phyloP scores from a whole-genome alignment of 2,329 filamentous ascomycete genomes.

The Pseudogymnoascus sp. region DNA sequence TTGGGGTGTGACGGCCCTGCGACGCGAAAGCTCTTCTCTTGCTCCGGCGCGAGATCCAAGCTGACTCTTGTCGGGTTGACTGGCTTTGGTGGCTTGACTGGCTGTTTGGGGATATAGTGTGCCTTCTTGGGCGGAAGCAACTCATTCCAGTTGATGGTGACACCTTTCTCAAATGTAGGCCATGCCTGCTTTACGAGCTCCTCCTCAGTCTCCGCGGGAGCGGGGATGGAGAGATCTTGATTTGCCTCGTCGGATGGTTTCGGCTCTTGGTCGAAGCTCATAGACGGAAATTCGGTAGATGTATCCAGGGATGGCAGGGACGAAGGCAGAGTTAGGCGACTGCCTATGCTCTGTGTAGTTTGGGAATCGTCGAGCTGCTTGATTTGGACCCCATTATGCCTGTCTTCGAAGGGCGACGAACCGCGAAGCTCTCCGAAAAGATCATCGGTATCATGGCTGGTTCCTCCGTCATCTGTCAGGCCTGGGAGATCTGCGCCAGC shows the following conservation, averaged over 20 bases:
- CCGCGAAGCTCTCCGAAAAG: conserved; percentile 55
- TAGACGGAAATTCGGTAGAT: conserved; percentile 25
- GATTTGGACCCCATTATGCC: conserved; percentile 23
- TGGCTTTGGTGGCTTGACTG: conserved; percentile 69
- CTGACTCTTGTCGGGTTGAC: conserved; percentile 81
- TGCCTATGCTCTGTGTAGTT: conserved; percentile 13
- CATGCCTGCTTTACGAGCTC: conserved; percentile 74
- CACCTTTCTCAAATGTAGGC: conserved; percentile 69
- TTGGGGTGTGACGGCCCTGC: conserved; percentile 46
- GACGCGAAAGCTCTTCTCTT: conserved; percentile 79
- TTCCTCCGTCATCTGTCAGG: conserved; percentile 49
- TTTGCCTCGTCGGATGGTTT: conserved; percentile 33
- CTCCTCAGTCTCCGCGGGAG: conserved; percentile 62
- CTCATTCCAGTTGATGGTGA: conserved; percentile 70
- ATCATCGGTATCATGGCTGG: conserved; percentile 52
- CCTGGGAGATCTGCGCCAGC: conserved; percentile 21
- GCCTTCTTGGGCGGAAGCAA: conserved; percentile 76
- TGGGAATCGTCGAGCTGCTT: conserved; percentile 21
- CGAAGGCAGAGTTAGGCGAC: conserved; percentile 16
- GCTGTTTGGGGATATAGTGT: conserved; percentile 69
- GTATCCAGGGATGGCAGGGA: conserved; percentile 13
- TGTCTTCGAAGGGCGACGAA: conserved; percentile 23
- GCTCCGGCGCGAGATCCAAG: conserved; percentile 76
- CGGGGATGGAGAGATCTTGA: conserved; percentile 56
- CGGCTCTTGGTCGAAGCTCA: conserved; percentile 38